Evolutionary conservation across 169 alveolate genomes (phyloP).

Genomic region (Miamiensis avidus): DNA sequence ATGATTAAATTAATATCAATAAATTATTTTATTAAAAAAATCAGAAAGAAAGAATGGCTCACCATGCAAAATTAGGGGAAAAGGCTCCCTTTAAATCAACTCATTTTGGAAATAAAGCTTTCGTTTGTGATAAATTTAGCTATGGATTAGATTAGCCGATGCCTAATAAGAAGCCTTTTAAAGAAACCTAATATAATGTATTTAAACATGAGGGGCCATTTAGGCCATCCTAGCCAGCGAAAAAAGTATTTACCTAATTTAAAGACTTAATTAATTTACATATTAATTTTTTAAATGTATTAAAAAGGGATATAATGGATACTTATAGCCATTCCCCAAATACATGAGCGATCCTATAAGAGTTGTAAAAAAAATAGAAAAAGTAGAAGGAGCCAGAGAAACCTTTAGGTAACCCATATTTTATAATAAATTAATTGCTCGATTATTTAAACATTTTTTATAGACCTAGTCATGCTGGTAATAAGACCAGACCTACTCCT

Average conservation of each 20-base stretch:
- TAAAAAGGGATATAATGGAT: conserved; percentile 17
- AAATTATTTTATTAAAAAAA: too few species aligned
- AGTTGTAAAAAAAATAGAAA: conserved; percentile 21
- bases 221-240: conserved; percentile 31
- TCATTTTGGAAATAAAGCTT: conserved; percentile 11
- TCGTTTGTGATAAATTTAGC: conserved; percentile 8
- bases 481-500: conserved; percentile 32
- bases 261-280: too few species aligned
- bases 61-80: neutral
- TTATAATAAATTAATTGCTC: neutral
- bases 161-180: neutral
- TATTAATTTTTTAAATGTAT: too few species aligned
- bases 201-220: conserved; percentile 39
- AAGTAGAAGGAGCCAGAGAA: conserved; percentile 9
- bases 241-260: neutral
- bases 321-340: conserved; percentile 13
- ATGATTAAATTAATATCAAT: too few species aligned
- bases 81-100: conserved; percentile 29
- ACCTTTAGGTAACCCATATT: conserved; percentile 10
- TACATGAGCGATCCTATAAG: conserved; percentile 32
- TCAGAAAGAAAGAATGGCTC: neutral
- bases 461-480: conserved; percentile 28
- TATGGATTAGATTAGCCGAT: neutral
- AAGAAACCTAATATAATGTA: neutral
- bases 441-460: too few species aligned